phyloP scores from a whole-genome alignment of 164 flowering plant genomes.

The Vitis riparia region DNA sequence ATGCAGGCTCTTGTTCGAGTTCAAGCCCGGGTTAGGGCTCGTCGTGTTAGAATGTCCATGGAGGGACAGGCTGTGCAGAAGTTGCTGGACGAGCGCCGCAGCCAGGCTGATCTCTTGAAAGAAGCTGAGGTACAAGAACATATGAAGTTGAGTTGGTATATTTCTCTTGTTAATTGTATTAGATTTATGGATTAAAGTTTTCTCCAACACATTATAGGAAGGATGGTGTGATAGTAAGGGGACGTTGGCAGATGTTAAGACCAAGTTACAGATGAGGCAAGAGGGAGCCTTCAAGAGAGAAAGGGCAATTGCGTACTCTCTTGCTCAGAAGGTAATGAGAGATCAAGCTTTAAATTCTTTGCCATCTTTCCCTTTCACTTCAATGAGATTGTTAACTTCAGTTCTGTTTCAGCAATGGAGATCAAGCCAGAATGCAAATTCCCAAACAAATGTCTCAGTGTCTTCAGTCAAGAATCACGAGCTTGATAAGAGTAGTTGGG shows the following conservation, averaged over 20 bases:
- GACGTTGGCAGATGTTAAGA: conserved; percentile 59
- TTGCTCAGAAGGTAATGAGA: conserved; percentile 68
- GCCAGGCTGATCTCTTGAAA: conserved; percentile 60
- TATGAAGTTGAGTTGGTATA: not conserved
- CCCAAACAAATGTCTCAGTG: conserved; percentile 27
- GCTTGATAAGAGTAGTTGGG: conserved; percentile 70
- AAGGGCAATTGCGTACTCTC: conserved; percentile 80
- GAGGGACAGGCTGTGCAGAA: conserved; percentile 94
- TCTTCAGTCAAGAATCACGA: conserved; percentile 41
- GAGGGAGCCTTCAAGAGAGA: conserved; percentile 89
- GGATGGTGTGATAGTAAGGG: conserved; percentile 94
- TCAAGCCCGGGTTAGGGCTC: conserved; percentile 86
- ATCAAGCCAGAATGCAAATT: conserved; percentile 37
- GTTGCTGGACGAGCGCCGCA: conserved; percentile 57
- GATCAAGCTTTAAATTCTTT: too few species aligned
- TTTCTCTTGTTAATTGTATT: not conserved
- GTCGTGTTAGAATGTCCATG: conserved; percentile 84
- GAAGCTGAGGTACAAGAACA: conserved; percentile 68
- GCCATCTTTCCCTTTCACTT: too few species aligned
- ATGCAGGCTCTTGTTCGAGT: conserved; percentile 94
- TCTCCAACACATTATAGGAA: conserved; percentile 36
- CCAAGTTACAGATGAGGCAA: conserved; percentile 81
- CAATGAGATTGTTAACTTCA: too few species aligned
- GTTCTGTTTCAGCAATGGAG: conserved; percentile 61
- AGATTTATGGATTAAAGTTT: not conserved